Evolutionary conservation across 2,329 filamentous ascomycete genomes (phyloP).

Genomic region (Penicillium vulpinum): DNA sequence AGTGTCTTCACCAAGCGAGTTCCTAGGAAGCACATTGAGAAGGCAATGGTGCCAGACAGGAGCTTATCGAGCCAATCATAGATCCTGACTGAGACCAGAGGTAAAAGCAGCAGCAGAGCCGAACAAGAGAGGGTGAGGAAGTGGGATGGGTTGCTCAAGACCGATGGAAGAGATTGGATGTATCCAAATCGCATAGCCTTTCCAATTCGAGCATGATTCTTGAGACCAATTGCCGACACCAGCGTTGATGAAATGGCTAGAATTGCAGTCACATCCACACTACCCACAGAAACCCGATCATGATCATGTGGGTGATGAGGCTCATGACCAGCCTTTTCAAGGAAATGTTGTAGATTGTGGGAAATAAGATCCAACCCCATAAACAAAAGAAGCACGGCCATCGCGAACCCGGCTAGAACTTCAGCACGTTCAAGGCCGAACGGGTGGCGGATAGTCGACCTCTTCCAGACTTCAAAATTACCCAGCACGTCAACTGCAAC

Average conservation of each 20-base stretch:
- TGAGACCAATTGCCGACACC: slow-evolving; percentile 80
- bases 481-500: slow-evolving; percentile 88
- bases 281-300: slow-evolving; percentile 68
- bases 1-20: slow-evolving; percentile 80
- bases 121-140: slow-evolving; percentile 90
- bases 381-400: slow-evolving; percentile 95
- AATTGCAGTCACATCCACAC: slow-evolving; percentile 76
- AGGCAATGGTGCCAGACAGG: slow-evolving; percentile 76
- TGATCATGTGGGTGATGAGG: slow-evolving; percentile 71
- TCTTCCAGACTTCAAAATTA: slow-evolving; percentile 97
- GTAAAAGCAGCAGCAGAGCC: slow-evolving; percentile 73
- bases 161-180: slow-evolving; percentile 75
- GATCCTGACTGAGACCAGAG: slow-evolving; percentile 75
- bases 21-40: slow-evolving; percentile 86
- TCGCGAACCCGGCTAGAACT: slow-evolving; percentile 90
- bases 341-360: slow-evolving; percentile 88
- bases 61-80: slow-evolving; percentile 81
- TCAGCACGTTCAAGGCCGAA: slow-evolving; percentile 91
- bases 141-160: slow-evolving; percentile 94
- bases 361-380: slow-evolving; percentile 95
- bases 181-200: slow-evolving; percentile 86
- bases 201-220: slow-evolving; percentile 89
- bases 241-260: slow-evolving; percentile 80
- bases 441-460: slow-evolving; percentile 87
- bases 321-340: slow-evolving; percentile 74